Evolutionary conservation across 257 asterid genomes (phyloP).

Genomic region (Lavandula angustifolia): DNA sequence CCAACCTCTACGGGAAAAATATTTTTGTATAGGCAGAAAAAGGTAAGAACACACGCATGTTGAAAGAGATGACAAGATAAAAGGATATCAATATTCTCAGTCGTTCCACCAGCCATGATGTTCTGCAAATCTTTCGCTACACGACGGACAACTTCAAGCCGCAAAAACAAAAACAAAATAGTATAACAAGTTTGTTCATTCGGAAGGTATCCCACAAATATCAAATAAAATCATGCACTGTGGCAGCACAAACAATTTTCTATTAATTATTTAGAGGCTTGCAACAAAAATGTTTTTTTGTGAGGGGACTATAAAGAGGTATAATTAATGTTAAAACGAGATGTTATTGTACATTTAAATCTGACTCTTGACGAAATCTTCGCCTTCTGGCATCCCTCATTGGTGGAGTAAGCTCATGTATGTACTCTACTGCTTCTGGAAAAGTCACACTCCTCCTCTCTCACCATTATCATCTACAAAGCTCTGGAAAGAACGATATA

Average conservation of each 20-base stretch:
- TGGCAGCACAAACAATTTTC: constrained; percentile 9
- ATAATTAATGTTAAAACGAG: constrained; percentile 5
- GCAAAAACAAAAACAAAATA: constrained; percentile 45
- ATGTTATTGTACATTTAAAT: constrained; percentile 59
- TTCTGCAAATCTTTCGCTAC: constrained; percentile 93
- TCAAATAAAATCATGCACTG: constrained; percentile 21
- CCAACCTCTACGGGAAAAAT: constrained; percentile 3
- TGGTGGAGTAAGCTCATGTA: constrained; percentile 85
- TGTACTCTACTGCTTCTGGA: constrained; percentile 52
- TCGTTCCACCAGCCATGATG: constrained; percentile 96
- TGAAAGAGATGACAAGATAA: constrained; percentile 15
- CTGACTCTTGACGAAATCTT: constrained; percentile 93
- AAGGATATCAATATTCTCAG: constrained; percentile 87
- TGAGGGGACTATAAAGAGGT: not conserved
- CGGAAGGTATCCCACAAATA: not conserved
- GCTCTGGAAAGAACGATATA: constrained; percentile 9
- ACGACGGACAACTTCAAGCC: constrained; percentile 95
- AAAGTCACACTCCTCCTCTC: constrained; percentile 45
- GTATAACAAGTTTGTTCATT: constrained; percentile 6
- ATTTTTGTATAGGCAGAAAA: not conserved
- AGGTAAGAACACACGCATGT: not conserved
- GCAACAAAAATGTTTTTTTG: not conserved
- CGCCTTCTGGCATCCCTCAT: constrained; percentile 98
- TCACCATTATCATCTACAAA: constrained; percentile 57
- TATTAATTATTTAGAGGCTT: constrained; percentile 8